Conservation (phyloP, 768 basidiomycete species). For the Crepidotus variabilis region DNA sequence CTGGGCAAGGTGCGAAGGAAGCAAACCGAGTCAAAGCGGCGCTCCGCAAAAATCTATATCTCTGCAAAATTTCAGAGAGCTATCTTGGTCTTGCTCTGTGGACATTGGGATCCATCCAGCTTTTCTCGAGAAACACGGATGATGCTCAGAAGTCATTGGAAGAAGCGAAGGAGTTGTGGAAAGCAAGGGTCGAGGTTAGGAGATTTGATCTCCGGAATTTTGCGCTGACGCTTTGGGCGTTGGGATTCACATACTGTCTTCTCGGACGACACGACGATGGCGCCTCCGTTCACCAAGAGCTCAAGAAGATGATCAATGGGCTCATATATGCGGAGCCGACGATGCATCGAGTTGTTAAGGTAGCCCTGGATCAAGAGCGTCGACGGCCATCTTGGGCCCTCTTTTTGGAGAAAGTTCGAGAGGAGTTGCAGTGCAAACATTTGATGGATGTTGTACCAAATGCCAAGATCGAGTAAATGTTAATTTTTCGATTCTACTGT, state of each 20-base stretch:
- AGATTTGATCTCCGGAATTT: neutral
- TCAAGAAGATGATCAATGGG: neutral
- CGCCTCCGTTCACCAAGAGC: neutral
- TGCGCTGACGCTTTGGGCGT: neutral
- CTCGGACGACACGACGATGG: neutral
- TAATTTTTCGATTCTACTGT: too few relatives aligned
- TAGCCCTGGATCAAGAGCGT: neutral
- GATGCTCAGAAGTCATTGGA: neutral
- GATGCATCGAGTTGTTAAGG: neutral
- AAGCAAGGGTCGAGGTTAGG: neutral
- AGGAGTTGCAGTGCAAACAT: neutral
- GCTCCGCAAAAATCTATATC: too few relatives aligned
- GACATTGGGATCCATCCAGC: neutral
- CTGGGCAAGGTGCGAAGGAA: too few relatives aligned
- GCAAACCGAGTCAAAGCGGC: too few relatives aligned
- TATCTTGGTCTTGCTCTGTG: neutral
- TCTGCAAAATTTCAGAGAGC: neutral
- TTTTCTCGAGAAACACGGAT: neutral
- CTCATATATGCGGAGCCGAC: neutral
- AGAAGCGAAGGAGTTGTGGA: neutral
- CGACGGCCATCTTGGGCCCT: neutral
- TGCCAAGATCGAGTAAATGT: too few relatives aligned
- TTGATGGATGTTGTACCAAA: too few relatives aligned
- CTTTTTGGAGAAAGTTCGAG: neutral
- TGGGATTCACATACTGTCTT: neutral